A percentile compares a stretch with the other conserved stretches of the same genome.
Evolutionary conservation across 768 basidiomycete genomes (phyloP).

Genomic region (Lentinula boryana): DNA sequence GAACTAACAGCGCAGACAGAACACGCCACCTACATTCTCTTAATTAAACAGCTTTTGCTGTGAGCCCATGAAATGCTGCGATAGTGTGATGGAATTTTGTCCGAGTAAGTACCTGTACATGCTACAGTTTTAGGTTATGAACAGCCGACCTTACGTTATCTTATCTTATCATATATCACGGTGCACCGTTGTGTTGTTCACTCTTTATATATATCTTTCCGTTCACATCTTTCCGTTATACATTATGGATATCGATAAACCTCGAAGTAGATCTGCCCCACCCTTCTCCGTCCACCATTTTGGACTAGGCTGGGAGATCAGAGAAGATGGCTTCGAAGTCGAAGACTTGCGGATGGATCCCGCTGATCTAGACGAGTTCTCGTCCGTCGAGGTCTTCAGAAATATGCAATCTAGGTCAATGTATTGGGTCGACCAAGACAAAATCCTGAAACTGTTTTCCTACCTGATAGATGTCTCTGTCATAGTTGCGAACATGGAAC

Average conservation of each 20-base stretch:
- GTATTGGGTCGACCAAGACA: neutral
- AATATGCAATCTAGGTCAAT: neutral
- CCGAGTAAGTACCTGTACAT: too few species aligned
- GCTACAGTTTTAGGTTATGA: too few species aligned
- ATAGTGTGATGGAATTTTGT: conserved; percentile 25
- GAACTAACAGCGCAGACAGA: neutral
- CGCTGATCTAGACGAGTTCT: neutral
- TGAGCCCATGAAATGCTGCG: conserved; percentile 89
- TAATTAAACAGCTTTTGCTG: conserved; percentile 74
- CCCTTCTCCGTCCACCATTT: neutral
- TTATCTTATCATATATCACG: too few species aligned
- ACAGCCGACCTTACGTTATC: too few species aligned
- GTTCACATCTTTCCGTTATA: too few species aligned
- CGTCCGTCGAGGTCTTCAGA: neutral
- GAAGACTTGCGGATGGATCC: neutral
- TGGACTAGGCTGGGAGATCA: neutral
- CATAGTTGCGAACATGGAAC: conserved; percentile 2
- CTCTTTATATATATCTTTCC: neutral
- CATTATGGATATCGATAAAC: neutral
- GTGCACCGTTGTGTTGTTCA: neutral
- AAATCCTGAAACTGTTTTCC: neutral
- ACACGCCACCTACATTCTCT: conserved; percentile 53
- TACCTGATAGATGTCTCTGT: conserved; percentile 3
- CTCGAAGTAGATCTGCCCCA: neutral
- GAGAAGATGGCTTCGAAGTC: neutral